A percentile compares a stretch with the other conserved stretches of the same genome.
These are phyloP conservation scores for Blepharisma japonicum DNA, from an alignment of 73 alveolate genomes.

Conservation along the genomic window DNA sequence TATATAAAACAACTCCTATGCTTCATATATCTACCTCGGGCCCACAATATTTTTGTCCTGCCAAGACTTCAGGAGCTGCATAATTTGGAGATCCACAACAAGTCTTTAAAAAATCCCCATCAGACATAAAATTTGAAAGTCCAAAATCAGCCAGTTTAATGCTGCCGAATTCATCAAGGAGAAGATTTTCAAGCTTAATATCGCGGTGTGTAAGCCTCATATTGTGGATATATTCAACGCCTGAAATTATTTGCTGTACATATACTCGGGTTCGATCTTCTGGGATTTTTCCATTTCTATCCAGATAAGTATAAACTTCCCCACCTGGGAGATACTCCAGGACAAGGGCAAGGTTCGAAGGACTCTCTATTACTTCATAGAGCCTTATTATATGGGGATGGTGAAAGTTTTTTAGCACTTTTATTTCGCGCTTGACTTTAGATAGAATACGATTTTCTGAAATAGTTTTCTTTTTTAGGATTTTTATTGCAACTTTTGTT, in stretches of 20 bases:
- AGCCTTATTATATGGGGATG: slow-evolving; percentile 84
- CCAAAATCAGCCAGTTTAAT: slow-evolving; percentile 72
- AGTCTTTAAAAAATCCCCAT: slow-evolving; percentile 77
- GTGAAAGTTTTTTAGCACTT: slow-evolving; percentile 65
- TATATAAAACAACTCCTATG: slow-evolving; percentile 90
- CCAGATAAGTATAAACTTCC: slow-evolving; percentile 86
- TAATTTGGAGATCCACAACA: slow-evolving; percentile 94
- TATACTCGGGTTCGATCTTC: slow-evolving; percentile 68
- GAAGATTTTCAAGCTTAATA: slow-evolving; percentile 53
- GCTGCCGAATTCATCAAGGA: slow-evolving; percentile 18
- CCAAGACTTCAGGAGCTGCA: slow-evolving; percentile 95
- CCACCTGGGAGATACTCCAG: slow-evolving; percentile 93
- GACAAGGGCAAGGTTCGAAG: slow-evolving; percentile 48
- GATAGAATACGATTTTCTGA: slow-evolving; percentile 57
- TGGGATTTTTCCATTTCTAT: slow-evolving; percentile 61
- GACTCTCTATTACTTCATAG: slow-evolving; percentile 75
- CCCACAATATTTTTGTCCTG: slow-evolving; percentile 56
- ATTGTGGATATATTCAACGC: slow-evolving; percentile 43
- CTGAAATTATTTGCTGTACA: not conserved
- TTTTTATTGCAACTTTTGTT: slow-evolving; percentile 75
- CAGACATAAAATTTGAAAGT: slow-evolving; percentile 65
- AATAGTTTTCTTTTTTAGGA: slow-evolving; percentile 62
- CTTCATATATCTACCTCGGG: slow-evolving; percentile 66
- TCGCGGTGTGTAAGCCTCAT: slow-evolving; percentile 51
- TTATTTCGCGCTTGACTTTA: slow-evolving; percentile 75